Percentiles rank a stretch among this genome's conserved stretches.
These are phyloP conservation scores for Populus davidiana DNA, from an alignment of 345 rosid species.

Conservation along the genomic window DNA sequence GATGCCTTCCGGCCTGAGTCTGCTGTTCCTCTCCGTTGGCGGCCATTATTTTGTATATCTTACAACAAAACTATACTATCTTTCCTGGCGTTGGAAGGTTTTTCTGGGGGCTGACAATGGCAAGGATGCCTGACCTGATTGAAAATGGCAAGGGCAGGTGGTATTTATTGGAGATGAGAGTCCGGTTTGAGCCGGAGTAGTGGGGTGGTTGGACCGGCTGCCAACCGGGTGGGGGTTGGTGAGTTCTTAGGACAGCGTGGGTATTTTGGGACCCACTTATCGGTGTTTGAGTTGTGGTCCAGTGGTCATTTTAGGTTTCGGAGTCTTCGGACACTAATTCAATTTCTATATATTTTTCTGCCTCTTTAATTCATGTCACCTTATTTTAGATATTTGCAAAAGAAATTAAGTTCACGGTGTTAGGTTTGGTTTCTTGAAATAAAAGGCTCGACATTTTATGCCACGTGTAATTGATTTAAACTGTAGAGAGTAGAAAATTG, in stretches of 20 bases:
- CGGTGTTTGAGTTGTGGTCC: background rate
- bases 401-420: background rate
- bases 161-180: background rate
- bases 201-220: conserved; percentile 3
- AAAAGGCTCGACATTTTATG: background rate
- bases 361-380: background rate
- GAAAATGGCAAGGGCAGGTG: background rate
- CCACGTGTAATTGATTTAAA: too few relatives aligned
- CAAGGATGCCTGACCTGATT: background rate
- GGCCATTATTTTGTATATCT: conserved; percentile 38
- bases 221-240: conserved; percentile 27
- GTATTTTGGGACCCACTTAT: background rate
- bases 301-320: background rate
- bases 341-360: background rate
- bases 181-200: conserved; percentile 13
- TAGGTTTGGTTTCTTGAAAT: background rate
- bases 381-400: background rate
- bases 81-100: background rate
- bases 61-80: background rate
- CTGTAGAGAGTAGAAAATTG: background rate
- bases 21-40: conserved; percentile 52
- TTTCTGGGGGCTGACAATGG: background rate
- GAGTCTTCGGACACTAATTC: background rate
- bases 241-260: background rate
- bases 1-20: conserved; percentile 57